These are phyloP conservation scores for Calonectria multiphialidica DNA, from an alignment of 2,329 filamentous ascomycete species.

Conservation along the genomic window DNA sequence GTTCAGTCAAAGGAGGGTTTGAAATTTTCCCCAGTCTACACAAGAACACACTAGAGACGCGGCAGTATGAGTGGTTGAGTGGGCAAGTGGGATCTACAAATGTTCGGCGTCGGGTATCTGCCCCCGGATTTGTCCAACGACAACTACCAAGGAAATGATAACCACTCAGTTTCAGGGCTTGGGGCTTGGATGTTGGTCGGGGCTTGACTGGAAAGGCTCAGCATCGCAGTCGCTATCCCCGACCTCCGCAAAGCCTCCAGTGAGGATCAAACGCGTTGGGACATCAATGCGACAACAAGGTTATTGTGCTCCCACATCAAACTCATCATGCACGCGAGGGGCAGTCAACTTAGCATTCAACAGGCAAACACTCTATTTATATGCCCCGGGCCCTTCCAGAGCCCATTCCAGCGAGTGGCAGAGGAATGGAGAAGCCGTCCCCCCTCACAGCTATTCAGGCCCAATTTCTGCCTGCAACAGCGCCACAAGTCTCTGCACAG, in stretches of 20 bases:
- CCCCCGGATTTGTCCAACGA: background rate
- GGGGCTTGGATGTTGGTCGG: background rate
- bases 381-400: background rate
- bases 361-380: background rate
- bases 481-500: conserved; percentile 20
- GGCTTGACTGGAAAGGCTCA: background rate
- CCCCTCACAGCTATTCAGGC: background rate
- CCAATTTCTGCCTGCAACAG: conserved; percentile 17
- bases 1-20: conserved; percentile 10
- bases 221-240: background rate
- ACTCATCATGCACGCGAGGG: background rate
- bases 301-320: background rate
- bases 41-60: conserved; percentile 3
- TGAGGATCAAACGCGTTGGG: background rate
- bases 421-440: background rate
- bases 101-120: background rate
- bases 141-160: background rate
- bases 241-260: background rate
- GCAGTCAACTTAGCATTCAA: background rate
- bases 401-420: background rate
- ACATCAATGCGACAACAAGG: background rate
- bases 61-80: conserved; percentile 9
- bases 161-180: conserved; percentile 11
- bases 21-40: conserved; percentile 23
- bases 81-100: conserved; percentile 6